Evolutionary conservation across 495 filamentous ascomycete genomes (phyloP), one percentile per base, ranked within the genome.

Genomic region (Aspergillus biplanus): DNA sequence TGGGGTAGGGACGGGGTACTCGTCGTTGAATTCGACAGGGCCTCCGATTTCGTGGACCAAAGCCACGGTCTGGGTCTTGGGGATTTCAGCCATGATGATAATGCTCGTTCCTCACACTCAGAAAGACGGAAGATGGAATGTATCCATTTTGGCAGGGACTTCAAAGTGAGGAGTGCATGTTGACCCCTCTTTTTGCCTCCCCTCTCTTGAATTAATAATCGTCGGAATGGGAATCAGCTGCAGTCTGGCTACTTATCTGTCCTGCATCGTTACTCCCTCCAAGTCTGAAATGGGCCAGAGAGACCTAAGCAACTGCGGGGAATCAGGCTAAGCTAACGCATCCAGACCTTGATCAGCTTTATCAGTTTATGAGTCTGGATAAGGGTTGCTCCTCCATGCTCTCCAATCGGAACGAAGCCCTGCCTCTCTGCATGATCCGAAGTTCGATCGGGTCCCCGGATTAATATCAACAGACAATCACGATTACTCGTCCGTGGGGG

Each of bases 1-100:
- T 1, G 80, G 76, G 0, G 50, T 67, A 21, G 78, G 75, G 6
- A 84, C 79, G n/a, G 81, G 80, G 50, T 83, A 82, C 49, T 80
- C 73, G 27, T 72, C 65, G 33, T 73, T 71, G 64, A 82, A 82
- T 58, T 81, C 74, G 27, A 83, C 79, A 15, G 66, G 56, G 31
- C 79, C 79, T 9, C 79, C 81, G 6, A 82, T 73, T 18, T 71
- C 61, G n/a, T 63, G 68, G 33, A 83, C 78, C 32, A 82, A 70
- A 39, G 80, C 78, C 18, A 81, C 79, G 4, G 77, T 83, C 65
- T 83, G 80, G 4, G 72, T 79, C 49, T 66, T 58, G 21, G 79
- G 80, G 50, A 55, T 55, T 44, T 32, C 60, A 53, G 47, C 56
- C 69, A 78, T 72, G 59, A 12, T 73, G 50, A 34, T 47, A 18